Conservation (phyloP, 164 flowering plant species). For the Liquidambar formosana region DNA sequence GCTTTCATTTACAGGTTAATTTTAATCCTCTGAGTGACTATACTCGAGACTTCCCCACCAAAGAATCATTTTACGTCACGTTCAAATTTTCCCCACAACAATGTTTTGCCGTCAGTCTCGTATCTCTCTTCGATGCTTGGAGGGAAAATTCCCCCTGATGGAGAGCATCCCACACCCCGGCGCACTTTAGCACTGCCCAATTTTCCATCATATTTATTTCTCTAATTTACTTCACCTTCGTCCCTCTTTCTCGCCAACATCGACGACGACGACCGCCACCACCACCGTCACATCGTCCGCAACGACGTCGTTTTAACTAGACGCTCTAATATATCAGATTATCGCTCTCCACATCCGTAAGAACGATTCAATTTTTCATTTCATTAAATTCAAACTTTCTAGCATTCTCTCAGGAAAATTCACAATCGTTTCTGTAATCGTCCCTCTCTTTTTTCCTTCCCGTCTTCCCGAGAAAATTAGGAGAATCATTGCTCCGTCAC, state of each 20-base stretch:
- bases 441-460: conserved; percentile 19
- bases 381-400: background rate
- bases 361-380: background rate
- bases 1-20: too few relatives aligned
- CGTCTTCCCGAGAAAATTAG: background rate
- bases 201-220: too few relatives aligned
- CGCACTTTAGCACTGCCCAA: too few relatives aligned
- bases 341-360: background rate
- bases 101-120: too few relatives aligned
- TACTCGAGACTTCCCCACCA: too few relatives aligned
- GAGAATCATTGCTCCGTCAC: background rate
- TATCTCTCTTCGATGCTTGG: too few relatives aligned
- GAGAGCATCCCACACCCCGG: too few relatives aligned
- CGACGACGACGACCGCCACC: background rate
- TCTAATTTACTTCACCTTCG: background rate
- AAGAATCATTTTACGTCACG: too few relatives aligned
- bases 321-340: background rate
- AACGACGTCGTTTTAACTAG: background rate
- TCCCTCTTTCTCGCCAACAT: background rate
- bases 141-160: too few relatives aligned
- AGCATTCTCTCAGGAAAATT: conserved; percentile 1
- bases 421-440: background rate
- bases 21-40: too few relatives aligned
- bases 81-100: too few relatives aligned
- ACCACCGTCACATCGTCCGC: background rate